phyloP scores from a whole-genome alignment of 768 basidiomycete species.

The Rhodotorula diobovata region DNA sequence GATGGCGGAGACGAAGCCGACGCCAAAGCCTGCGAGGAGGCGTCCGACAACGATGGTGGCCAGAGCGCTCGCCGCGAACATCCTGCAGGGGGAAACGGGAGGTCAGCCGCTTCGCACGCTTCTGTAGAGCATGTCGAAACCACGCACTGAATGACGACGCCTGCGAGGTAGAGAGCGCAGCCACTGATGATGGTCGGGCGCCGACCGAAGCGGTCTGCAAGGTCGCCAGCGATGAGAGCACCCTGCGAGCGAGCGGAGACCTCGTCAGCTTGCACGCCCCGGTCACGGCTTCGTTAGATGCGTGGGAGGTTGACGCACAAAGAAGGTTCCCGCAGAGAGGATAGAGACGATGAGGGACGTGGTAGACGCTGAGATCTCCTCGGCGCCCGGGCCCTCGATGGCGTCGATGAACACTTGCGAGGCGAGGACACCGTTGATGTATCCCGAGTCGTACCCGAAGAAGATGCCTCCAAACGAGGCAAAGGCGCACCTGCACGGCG shows the following conservation, averaged over 20 bases:
- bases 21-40: constrained; percentile 68
- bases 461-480: constrained; percentile 45
- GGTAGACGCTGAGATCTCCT: constrained; percentile 18
- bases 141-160: constrained; percentile 64
- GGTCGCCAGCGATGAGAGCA: constrained; percentile 50
- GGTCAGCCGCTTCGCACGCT: background rate
- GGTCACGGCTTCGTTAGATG: too few relatives aligned
- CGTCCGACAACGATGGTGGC: constrained; percentile 56
- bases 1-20: constrained; percentile 70
- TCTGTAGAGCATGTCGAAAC: background rate
- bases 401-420: constrained; percentile 52
- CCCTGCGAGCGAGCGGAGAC: constrained; percentile 42
- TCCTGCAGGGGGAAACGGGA: background rate
- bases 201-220: constrained; percentile 49
- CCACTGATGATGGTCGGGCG: constrained; percentile 52
- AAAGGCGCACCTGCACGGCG: constrained; percentile 44
- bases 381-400: constrained; percentile 38
- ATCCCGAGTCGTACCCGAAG: constrained; percentile 66
- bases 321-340: constrained; percentile 42
- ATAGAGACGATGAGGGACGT: constrained; percentile 52
- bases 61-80: constrained; percentile 44
- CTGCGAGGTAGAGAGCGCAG: constrained; percentile 58
- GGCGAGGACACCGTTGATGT: constrained; percentile 69
- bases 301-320: constrained; percentile 41
- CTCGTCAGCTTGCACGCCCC: too few relatives aligned